Evolutionary conservation across 352 stramenopile species (phyloP), one percentile per base, ranked within the genome.

Genomic region (Pythium graminicola): DNA sequence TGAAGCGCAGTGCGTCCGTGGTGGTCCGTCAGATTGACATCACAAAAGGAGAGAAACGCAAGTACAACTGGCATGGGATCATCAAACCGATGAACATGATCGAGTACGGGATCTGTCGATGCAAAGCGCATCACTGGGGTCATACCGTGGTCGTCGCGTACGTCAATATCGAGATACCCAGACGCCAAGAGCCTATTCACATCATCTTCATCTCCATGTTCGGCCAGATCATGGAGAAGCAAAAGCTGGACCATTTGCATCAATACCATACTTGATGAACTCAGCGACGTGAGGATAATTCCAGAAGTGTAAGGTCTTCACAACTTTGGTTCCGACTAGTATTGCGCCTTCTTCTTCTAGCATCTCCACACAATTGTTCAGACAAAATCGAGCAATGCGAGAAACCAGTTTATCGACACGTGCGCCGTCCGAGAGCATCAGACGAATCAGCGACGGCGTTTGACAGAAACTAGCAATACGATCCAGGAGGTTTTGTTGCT

Each of bases 1-100:
- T 48, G 41, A 16, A 48, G 41, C 41, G 45, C 45, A 5, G 32
- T 43, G 17, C 45, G 29, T 32, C 31, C 45, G 45, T 42, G 19
- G 17, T 24, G 5, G n/a, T 54, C 33, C 6, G 27, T 26, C 8
- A 44, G 19, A n/a, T 36, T 19, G 5, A 44, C 35, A 23, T 54
- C 32, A n/a, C 33, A 40, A n/a, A 28, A 40, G 32, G 9, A 1
- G 32, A 54, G 31, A 6, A 54, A 16, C 14, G 22, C 17, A 2
- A 1, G 8, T 14, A 35, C 45, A 10, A 52, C 35, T 10, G 41
- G 24, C 29, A 32, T 43, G 14, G 31, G n/a, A 22, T 52, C 31
- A 1, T 16, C 7, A 14, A 11, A 24, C n/a, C 17, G 14, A n/a
- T 27, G 6, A 19, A 27, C 10, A 17, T 33, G 11, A 24, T 33